Percentiles rank a stretch among this genome's conserved stretches.
These are phyloP conservation scores for Fusarium tuaranense DNA, from an alignment of 2,329 filamentous ascomycete genomes.

Conservation along the genomic window DNA sequence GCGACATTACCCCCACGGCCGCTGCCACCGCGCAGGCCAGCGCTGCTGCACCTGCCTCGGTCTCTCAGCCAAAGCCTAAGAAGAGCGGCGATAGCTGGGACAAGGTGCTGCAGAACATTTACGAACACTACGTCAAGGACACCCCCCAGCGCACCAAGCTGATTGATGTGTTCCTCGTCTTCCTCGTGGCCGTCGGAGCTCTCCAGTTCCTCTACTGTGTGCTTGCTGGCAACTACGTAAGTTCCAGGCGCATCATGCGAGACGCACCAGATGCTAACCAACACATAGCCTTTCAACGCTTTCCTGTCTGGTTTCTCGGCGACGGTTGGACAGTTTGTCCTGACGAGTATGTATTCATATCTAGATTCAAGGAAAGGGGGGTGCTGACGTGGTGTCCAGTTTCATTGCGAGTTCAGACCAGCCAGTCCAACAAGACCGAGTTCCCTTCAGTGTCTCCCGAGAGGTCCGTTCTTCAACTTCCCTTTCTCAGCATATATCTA, in stretches of 20 bases:
- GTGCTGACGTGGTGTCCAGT: slow-evolving; percentile 54
- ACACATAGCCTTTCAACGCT: slow-evolving; percentile 92
- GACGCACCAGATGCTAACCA: slow-evolving; percentile 30
- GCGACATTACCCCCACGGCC: slow-evolving; percentile 49
- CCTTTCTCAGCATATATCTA: slow-evolving; percentile 9
- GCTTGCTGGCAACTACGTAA: slow-evolving; percentile 91
- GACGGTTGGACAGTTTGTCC: slow-evolving; percentile 96
- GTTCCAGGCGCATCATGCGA: slow-evolving; percentile 50
- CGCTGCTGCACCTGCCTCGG: slow-evolving; percentile 44
- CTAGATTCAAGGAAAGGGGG: neutral
- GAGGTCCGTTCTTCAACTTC: slow-evolving; percentile 61
- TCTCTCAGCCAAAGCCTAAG: slow-evolving; percentile 43
- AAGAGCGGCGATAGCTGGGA: slow-evolving; percentile 52
- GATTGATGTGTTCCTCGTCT: slow-evolving; percentile 90
- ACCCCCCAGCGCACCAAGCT: slow-evolving; percentile 94
- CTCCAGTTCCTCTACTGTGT: slow-evolving; percentile 95
- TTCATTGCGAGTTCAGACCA: slow-evolving; percentile 91
- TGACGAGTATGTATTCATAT: slow-evolving; percentile 76
- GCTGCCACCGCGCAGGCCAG: slow-evolving; percentile 47
- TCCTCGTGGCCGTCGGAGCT: slow-evolving; percentile 86
- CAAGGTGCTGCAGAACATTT: slow-evolving; percentile 76
- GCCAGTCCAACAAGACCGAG: slow-evolving; percentile 81
- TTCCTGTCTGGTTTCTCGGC: slow-evolving; percentile 96
- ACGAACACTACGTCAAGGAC: slow-evolving; percentile 80
- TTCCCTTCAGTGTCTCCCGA: slow-evolving; percentile 84